Base-by-base conservation (phyloP, 2,329 filamentous ascomycete genomes). In the Septoria petroselini region DNA sequence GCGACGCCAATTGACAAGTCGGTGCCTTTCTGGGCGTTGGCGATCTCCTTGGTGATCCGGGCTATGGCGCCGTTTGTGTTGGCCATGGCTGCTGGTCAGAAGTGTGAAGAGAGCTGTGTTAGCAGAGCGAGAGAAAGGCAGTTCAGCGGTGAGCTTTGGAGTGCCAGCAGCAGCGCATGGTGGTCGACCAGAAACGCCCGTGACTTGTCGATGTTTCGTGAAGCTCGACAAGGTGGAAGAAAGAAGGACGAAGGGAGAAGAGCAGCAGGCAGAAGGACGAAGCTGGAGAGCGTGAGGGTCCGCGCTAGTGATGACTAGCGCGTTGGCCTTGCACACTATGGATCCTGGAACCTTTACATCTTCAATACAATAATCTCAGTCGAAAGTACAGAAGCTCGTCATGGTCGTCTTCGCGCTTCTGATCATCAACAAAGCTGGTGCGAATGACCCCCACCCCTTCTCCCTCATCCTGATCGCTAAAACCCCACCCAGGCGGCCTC, bases 361-460 rank as follows among this genome's bases (percentile, higher is more conserved):
- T 9, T 27, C 23, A 27, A 5, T 27, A 27, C 23, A 27, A 27
- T 9, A n/a, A n/a, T n/a, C n/a, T n/a, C n/a, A n/a, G n/a, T n/a
- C n/a, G n/a, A n/a, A n/a, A n/a, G n/a, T n/a, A n/a, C n/a, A n/a
- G n/a, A n/a, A n/a, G n/a, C 18, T n/a, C 53, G 40, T 33, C 61
- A 97, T 91, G 93, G 88, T 90, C 59, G 86, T 98, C 70, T 93
- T 94, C 71, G 84, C 91, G 52, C 85, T 98, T 66, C 90, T 97
- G 69, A 86, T 98, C 69, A 95, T 98, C 76, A 97, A 96, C 78
- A 98, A 98, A 79, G 91, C 93, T 58, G 93, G 58, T 60, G 53
- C 19, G 21, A 19, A 29, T 27, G 8, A 17, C n/a, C n/a, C 19
- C 34, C 39, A 37, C 39, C 34, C 17, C 15, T 17, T 17, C n/a